Evolutionary conservation across 768 basidiomycete genomes (phyloP), one percentile per base, ranked within the genome.

Genomic region (Serpula lacrymans): DNA sequence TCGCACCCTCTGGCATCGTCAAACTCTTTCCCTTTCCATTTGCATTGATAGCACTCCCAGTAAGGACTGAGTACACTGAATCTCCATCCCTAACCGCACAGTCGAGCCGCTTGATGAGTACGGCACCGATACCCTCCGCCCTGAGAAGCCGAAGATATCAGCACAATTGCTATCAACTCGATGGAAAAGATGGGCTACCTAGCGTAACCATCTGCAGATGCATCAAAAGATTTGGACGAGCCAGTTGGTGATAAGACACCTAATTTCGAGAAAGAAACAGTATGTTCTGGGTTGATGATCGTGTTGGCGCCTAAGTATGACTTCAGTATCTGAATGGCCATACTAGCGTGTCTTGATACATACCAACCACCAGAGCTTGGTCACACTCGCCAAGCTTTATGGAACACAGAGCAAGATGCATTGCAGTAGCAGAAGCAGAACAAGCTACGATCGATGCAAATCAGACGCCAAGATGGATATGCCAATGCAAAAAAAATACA

Each of bases 181-280:
- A 11, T 16, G 18, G 8, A 45, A 23, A 11, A 20, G 10, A 11
- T 26, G 10, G 17, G 30, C 17, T 45, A 41, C 44, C 54, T 53
- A 4, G 57, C 58, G 33, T 59, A 63, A n/a, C 60, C 62, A 37
- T 63, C 62, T 1, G 58, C 61, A 2, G 53, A 57, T 7, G 54
- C 60, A 9, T 63, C 60, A 12, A 63, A 62, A 0, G 59, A 59
- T 32, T 61, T 60, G 17, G 48, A 61, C 22, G 58, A 63, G 4
- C 59, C 61, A 0, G 62, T 58, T 4, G 54, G 57, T 23, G 46
- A 28, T 20, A 49, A 40, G 20, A 63, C 57, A 8, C 57, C 57
- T 29, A 41, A 48, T 38, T 56, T 58, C 14, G 57, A 58, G 38
- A 58, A 58, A 0, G 49, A 51, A 21, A 58, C 49, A 1, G 46